A percentile compares a stretch with the other conserved stretches of the same genome.
These are phyloP conservation scores for Rhodotorula taiwanensis DNA, from an alignment of 768 basidiomycete genomes.

Conservation along the genomic window DNA sequence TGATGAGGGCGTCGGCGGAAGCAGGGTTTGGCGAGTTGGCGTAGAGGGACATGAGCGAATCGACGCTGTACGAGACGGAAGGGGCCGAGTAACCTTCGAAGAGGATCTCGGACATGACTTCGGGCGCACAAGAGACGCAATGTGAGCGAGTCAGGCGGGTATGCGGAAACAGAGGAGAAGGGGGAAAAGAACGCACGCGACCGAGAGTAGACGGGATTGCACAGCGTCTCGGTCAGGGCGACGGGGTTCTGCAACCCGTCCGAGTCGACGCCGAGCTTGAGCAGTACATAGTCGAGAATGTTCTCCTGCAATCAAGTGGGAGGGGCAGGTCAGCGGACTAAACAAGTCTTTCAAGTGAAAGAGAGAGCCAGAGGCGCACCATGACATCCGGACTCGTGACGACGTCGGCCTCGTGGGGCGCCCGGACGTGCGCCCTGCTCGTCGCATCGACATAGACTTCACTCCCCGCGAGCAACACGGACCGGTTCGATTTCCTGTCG, in stretches of 20 bases:
- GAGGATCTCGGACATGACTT: slow-evolving; percentile 91
- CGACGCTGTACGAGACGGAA: slow-evolving; percentile 76
- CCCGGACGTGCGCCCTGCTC: slow-evolving; percentile 66
- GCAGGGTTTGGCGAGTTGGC: slow-evolving; percentile 51
- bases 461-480: slow-evolving; percentile 78
- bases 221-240: slow-evolving; percentile 85
- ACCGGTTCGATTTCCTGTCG: slow-evolving; percentile 75
- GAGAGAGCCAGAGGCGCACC: slow-evolving; percentile 49
- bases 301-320: slow-evolving; percentile 86
- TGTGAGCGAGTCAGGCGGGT: neutral
- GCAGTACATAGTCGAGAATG: slow-evolving; percentile 83
- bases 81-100: slow-evolving; percentile 90
- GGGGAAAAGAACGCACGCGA: slow-evolving; percentile 54
- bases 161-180: too few species aligned
- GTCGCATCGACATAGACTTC: slow-evolving; percentile 80
- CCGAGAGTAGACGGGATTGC: slow-evolving; percentile 80
- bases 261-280: slow-evolving; percentile 72
- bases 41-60: slow-evolving; percentile 88
- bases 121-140: neutral
- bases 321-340: neutral
- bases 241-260: slow-evolving; percentile 74
- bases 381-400: slow-evolving; percentile 84
- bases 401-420: slow-evolving; percentile 91
- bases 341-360: too few species aligned
- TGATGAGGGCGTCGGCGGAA: slow-evolving; percentile 68